phyloP scores from a whole-genome alignment of 2,329 filamentous ascomycete species.

The Penicillium polonicum region DNA sequence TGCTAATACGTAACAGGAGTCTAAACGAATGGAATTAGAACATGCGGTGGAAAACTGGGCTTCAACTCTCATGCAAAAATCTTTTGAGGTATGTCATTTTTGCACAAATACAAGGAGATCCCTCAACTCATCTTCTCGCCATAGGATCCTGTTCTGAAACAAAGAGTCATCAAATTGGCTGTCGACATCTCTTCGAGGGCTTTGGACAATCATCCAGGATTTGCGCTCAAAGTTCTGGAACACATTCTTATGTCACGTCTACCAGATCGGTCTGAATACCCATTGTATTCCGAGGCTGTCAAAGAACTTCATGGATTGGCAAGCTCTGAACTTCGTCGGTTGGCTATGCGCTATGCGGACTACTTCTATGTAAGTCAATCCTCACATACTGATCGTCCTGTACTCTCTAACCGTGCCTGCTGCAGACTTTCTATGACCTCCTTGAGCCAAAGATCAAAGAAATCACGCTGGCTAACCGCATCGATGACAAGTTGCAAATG shows the following conservation, averaged over 20 bases:
- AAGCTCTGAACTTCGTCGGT: constrained; percentile 80
- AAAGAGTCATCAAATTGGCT: constrained; percentile 75
- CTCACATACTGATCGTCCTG: neutral
- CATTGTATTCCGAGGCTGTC: constrained; percentile 79
- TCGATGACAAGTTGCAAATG: constrained; percentile 78
- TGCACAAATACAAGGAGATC: neutral
- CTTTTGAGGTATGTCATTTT: constrained; percentile 37
- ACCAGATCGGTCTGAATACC: constrained; percentile 67
- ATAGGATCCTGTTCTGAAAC: constrained; percentile 76
- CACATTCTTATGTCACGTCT: constrained; percentile 84
- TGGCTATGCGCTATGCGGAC: constrained; percentile 88
- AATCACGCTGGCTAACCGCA: constrained; percentile 67
- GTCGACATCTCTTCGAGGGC: constrained; percentile 82
- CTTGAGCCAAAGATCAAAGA: constrained; percentile 80
- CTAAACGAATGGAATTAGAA: constrained; percentile 41
- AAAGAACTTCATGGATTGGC: constrained; percentile 84
- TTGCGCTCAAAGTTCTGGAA: constrained; percentile 87
- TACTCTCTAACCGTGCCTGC: constrained; percentile 25
- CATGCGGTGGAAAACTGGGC: constrained; percentile 43
- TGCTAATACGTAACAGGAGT: constrained; percentile 30
- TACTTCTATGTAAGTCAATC: constrained; percentile 66
- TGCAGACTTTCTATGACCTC: constrained; percentile 76
- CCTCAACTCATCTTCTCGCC: neutral
- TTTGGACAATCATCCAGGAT: constrained; percentile 71
- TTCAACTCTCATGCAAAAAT: constrained; percentile 40